Evolutionary conservation across 352 stramenopile species (phyloP), one percentile per base, ranked within the genome.

Genomic region (Stramenopiles sp.): DNA sequence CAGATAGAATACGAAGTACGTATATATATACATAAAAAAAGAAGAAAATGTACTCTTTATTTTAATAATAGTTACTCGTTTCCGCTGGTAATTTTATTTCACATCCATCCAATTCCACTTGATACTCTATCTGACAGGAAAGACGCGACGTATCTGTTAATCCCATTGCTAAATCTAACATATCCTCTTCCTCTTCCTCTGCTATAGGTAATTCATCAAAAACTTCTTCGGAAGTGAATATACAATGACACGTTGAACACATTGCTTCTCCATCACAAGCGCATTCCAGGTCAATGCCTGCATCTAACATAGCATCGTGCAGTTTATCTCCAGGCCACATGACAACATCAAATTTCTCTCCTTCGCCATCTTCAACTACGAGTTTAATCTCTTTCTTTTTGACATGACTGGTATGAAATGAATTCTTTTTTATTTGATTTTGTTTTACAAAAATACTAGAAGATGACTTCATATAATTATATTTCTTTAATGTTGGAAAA

Each of bases 111-210:
- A 76, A 20, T 76, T 76, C 65, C 13, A 13, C 7, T 20, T 76
- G 65, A 20, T 76, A 76, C 65, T 4, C 4, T 31, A 76, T 76
- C 13, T 76, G 65, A 76, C 65, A 76, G 4, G 65, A 31, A 13
- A 76, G 13, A 31, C 65, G 30, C 4, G 65, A 96, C 86, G 92
- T 97, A 80, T 97, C 92, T 1, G 91, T 96, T 78, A 97, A 86
- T 0, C 91, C 92, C 88, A 91, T 95, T 31, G 92, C 92, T 32
- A 97, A 80, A 84, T 97, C 92, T 31, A 97, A 88, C 92, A 97
- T 97, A 84, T 97, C 92, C 79, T 97, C 92, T 80, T 97, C 92
- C 78, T 97, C 92, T 83, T 97, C 91, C 76, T 86, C 88, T 80
- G 94, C 91, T 82, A 88, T 84, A 6, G 91, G 91, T 29, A 97